Evolutionary conservation across 371 early-diverging fungal species (phyloP), one percentile per base, ranked within the genome.

Genomic region (Mucor circinelloides): DNA sequence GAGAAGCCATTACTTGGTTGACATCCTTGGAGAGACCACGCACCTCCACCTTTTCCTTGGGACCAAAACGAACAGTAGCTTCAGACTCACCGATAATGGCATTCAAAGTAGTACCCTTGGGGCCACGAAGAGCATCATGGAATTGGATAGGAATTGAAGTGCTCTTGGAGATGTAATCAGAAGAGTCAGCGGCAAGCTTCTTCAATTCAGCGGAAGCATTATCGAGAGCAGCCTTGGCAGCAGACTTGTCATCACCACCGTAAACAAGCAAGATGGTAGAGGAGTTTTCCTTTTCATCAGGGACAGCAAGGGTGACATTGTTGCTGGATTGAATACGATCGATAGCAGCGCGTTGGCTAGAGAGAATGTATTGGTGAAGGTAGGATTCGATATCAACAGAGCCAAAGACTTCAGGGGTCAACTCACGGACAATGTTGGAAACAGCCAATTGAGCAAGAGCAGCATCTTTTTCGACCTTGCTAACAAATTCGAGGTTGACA

Each of bases 21-120:
- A 94, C 97, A 27, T 93, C 91, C 19, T 86, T 85, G 54, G 82
- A 83, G 17, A 92, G 90, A 36, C 98, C 98, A 67, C 89, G 90
- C 68, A 98, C 81, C 55, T 89, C 85, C 38, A 97, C 84, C 21
- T 82, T 78, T 2, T 73, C 79, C 21, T 75, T 67, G 21, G 85
- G 68, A 28, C 94, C 94, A 73, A 95, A 89, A 42, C 87, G 88
- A 44, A 97, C 88, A 8, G 81, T 77, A 4, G 89, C 93, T 19
- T 89, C 80, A 55, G 87, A 74, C 15, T 89, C 90, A 46, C 75
- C 84, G 42, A 86, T 64, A 57, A 92, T 76, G 68, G 85, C 74
- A 70, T 90, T 91, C 78, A 95, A 77, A 4, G 89, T 89, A 6
- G 90, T 82, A 19, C 93, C 91, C 55, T 87, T 89, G 50, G 92